Conservation (phyloP, 805 yeast genomes). For the Blastobotrys americana region DNA sequence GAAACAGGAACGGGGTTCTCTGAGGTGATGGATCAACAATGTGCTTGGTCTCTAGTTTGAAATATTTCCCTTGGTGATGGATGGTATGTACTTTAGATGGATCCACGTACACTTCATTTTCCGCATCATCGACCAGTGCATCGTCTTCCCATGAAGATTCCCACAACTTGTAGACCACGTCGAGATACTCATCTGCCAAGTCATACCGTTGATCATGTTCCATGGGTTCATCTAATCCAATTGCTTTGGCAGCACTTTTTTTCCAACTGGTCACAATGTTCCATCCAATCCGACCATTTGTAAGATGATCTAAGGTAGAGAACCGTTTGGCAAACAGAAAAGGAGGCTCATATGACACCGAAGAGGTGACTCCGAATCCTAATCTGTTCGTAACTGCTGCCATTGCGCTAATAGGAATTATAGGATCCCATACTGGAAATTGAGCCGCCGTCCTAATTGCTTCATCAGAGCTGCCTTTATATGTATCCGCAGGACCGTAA, state of each 20-base stretch:
- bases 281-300: slow-evolving; percentile 42
- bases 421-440: slow-evolving; percentile 37
- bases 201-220: slow-evolving; percentile 38
- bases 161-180: slow-evolving; percentile 36
- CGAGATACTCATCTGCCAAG: slow-evolving; percentile 36
- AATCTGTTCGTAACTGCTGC: slow-evolving; percentile 39
- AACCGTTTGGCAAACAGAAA: slow-evolving; percentile 37
- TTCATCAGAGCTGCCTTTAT: slow-evolving; percentile 35
- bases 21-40: slow-evolving; percentile 40
- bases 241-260: slow-evolving; percentile 38
- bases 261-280: slow-evolving; percentile 41
- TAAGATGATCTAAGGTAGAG: slow-evolving; percentile 40
- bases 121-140: slow-evolving; percentile 29
- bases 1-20: slow-evolving; percentile 38
- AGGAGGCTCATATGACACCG: slow-evolving; percentile 40
- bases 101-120: slow-evolving; percentile 19
- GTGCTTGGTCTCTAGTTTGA: slow-evolving; percentile 38
- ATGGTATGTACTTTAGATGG: slow-evolving; percentile 38
- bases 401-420: slow-evolving; percentile 35
- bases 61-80: slow-evolving; percentile 37
- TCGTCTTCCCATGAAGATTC: slow-evolving; percentile 42
- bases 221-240: slow-evolving; percentile 34
- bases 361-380: slow-evolving; percentile 37
- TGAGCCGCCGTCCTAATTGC: slow-evolving; percentile 32
- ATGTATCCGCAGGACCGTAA: slow-evolving; percentile 37